phyloP scores from a whole-genome alignment of 257 asterid species.

The Gardenia jasminoides region DNA sequence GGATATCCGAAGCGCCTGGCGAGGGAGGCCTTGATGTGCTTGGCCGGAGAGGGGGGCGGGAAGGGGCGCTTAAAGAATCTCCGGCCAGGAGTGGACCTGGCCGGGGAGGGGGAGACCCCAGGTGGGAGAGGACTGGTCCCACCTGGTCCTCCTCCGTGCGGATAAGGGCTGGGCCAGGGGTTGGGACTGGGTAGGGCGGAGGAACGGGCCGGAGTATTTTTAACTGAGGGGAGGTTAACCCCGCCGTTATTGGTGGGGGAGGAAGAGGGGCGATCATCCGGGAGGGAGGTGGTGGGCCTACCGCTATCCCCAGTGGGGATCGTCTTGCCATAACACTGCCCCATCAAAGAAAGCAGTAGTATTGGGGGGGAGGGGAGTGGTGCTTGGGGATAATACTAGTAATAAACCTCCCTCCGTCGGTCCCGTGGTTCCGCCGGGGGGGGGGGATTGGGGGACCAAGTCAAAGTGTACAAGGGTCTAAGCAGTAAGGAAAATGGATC shows the following conservation, averaged over 20 bases:
- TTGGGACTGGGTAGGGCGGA: constrained; percentile 58
- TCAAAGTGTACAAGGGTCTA: background rate
- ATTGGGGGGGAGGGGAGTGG: background rate
- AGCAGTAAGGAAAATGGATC: too few species aligned
- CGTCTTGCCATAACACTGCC: constrained; percentile 90
- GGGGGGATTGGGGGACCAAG: too few species aligned
- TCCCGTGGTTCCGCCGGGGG: too few species aligned
- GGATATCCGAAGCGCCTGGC: constrained; percentile 64
- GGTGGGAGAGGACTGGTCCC: constrained; percentile 39
- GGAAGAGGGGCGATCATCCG: constrained; percentile 35
- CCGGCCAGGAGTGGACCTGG: constrained; percentile 80
- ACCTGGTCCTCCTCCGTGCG: constrained; percentile 42
- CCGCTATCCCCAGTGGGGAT: constrained; percentile 64
- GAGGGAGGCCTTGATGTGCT: constrained; percentile 90
- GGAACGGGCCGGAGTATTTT: constrained; percentile 70
- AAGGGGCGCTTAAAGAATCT: constrained; percentile 78
- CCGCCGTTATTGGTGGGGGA: constrained; percentile 28
- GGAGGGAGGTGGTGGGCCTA: constrained; percentile 21
- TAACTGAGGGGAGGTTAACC: constrained; percentile 42
- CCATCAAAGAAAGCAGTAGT: constrained; percentile 33
- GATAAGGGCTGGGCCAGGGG: constrained; percentile 78
- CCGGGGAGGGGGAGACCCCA: constrained; percentile 79
- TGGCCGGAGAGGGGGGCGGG: constrained; percentile 97
- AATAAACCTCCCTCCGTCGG: too few species aligned
- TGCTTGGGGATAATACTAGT: too few species aligned